Conservation (phyloP, 257 asterid genomes). For the Nicotiana noctiflora region DNA sequence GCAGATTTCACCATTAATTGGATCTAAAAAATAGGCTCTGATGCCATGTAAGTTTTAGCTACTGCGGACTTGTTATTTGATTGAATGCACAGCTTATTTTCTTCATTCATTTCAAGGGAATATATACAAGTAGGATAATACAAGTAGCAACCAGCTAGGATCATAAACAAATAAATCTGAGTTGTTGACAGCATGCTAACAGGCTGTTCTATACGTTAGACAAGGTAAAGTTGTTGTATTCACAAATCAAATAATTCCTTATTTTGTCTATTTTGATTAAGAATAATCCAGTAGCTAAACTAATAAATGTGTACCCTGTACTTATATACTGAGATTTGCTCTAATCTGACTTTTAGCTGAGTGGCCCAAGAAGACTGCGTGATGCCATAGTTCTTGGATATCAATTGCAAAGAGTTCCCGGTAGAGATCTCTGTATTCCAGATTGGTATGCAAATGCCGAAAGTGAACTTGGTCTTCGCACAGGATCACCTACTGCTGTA, state of each 20-base stretch:
- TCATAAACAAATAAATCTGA: too few relatives aligned
- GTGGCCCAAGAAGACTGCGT: conserved; percentile 93
- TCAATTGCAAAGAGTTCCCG: conserved; percentile 88
- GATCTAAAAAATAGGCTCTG: too few relatives aligned
- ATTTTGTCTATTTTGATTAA: neutral
- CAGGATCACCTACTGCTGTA: conserved; percentile 69
- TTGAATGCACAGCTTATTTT: too few relatives aligned
- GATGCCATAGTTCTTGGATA: conserved; percentile 98
- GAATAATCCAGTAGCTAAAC: neutral
- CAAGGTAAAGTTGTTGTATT: conserved; percentile 46
- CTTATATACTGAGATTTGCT: neutral
- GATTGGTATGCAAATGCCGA: conserved; percentile 99
- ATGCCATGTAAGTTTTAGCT: too few relatives aligned
- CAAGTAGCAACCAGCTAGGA: too few relatives aligned
- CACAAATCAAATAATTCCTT: neutral
- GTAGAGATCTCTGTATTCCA: conserved; percentile 89
- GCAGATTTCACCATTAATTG: too few relatives aligned
- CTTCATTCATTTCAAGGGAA: too few relatives aligned
- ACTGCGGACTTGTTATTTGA: too few relatives aligned
- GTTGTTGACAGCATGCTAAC: too few relatives aligned
- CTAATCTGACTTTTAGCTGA: conserved; percentile 31
- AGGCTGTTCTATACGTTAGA: conserved; percentile 52
- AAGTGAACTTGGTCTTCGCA: conserved; percentile 79
- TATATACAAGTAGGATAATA: too few relatives aligned
- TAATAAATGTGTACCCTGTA: neutral